Conservation (phyloP, 345 rosid species). For the Sisymbrium altissimum region DNA sequence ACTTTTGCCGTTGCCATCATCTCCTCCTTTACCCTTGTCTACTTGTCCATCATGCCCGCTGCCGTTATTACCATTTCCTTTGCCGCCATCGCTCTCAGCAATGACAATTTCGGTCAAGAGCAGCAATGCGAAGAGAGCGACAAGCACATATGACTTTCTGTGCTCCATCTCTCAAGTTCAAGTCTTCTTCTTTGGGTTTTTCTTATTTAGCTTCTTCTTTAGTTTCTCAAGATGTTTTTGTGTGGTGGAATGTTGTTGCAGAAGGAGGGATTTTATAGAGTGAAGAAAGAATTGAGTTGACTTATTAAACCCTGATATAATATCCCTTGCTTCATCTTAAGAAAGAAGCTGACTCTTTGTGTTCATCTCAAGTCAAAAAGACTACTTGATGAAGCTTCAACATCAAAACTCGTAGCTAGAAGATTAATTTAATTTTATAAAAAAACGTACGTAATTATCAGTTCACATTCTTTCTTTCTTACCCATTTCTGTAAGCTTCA, state of each 20-base stretch:
- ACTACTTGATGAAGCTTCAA: constrained; percentile 15
- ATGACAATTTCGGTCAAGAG: constrained; percentile 35
- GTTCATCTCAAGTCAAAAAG: constrained; percentile 27
- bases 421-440: background rate
- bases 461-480: background rate
- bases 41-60: constrained; percentile 16
- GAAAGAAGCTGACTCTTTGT: constrained; percentile 33
- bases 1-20: constrained; percentile 11
- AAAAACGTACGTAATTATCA: background rate
- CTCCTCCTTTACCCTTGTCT: constrained; percentile 7
- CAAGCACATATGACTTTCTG: constrained; percentile 35
- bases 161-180: constrained; percentile 25
- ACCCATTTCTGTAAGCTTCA: background rate
- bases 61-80: constrained; percentile 10
- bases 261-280: constrained; percentile 21
- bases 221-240: constrained; percentile 19
- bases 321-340: constrained; percentile 29
- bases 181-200: constrained; percentile 18
- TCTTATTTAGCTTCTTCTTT: constrained; percentile 14
- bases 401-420: background rate
- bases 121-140: constrained; percentile 37
- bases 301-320: constrained; percentile 19
- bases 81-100: constrained; percentile 24
- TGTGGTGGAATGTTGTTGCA: constrained; percentile 19
- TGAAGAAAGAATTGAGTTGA: constrained; percentile 13